phyloP scores from a whole-genome alignment of 2,329 filamentous ascomycete species.

The Trichoderma sp. region DNA sequence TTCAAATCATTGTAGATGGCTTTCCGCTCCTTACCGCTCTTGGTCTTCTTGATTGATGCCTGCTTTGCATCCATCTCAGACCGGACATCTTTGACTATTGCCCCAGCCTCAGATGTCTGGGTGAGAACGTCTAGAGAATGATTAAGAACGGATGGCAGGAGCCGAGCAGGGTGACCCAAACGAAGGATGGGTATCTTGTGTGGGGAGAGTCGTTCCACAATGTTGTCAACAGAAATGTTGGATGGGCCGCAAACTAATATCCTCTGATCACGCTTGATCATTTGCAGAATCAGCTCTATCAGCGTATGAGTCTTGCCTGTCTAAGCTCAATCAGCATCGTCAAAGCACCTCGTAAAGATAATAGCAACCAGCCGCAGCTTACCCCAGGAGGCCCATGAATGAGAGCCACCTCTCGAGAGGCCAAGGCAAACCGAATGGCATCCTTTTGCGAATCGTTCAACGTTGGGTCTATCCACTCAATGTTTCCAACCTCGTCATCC shows the following conservation, averaged over 20 bases:
- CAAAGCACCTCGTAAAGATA: background rate
- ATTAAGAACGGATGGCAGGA: constrained; percentile 81
- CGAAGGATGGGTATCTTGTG: constrained; percentile 85
- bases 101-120: constrained; percentile 82
- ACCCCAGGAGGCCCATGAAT: constrained; percentile 92
- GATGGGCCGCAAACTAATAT: constrained; percentile 94
- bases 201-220: constrained; percentile 83
- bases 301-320: constrained; percentile 97
- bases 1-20: constrained; percentile 83
- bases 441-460: constrained; percentile 66
- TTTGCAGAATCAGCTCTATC: constrained; percentile 91
- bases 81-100: constrained; percentile 84
- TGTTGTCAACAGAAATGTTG: constrained; percentile 97
- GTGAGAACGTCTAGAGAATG: constrained; percentile 92
- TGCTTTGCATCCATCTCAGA: constrained; percentile 93
- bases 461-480: constrained; percentile 60
- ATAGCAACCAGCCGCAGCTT: constrained; percentile 27
- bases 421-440: constrained; percentile 76
- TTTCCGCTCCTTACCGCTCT: constrained; percentile 72
- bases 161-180: constrained; percentile 85
- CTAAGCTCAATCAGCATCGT: constrained; percentile 32
- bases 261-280: constrained; percentile 68
- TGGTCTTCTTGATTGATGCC: constrained; percentile 81
- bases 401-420: constrained; percentile 74
- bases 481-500: constrained; percentile 43